Conservation (phyloP, 768 basidiomycete species). For the Lactarius indigo region DNA sequence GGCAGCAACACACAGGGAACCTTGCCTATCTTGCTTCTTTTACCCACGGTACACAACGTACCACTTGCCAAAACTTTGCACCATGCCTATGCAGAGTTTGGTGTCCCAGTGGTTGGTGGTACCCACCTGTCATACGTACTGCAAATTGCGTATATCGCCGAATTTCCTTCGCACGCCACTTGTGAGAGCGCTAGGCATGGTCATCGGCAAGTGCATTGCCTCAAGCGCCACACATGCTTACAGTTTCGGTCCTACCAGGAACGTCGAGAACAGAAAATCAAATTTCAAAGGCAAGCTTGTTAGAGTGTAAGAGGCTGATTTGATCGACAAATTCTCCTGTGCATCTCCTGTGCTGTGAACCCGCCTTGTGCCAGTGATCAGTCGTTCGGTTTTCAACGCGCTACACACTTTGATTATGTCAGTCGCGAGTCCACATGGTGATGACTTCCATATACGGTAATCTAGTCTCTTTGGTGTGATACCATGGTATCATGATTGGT, state of each 20-base stretch:
- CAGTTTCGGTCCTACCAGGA: background rate
- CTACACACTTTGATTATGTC: too few relatives aligned
- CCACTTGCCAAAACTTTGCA: background rate
- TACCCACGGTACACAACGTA: background rate
- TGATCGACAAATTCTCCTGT: background rate
- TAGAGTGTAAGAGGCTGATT: background rate
- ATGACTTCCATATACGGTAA: too few relatives aligned
- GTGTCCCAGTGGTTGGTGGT: background rate
- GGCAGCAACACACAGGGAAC: background rate
- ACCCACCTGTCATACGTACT: background rate
- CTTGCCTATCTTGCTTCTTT: background rate
- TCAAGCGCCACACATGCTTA: background rate
- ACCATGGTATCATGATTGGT: too few relatives aligned
- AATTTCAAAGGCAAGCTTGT: background rate
- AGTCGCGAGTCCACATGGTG: background rate
- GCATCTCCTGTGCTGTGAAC: background rate
- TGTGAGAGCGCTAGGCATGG: background rate
- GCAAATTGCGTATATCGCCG: too few relatives aligned
- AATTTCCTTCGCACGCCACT: background rate
- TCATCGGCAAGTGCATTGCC: background rate
- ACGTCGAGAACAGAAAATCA: background rate
- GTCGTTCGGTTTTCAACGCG: too few relatives aligned
- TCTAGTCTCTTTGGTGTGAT: too few relatives aligned
- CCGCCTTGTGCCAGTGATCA: too few relatives aligned
- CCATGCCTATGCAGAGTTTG: background rate